phyloP scores from a whole-genome alignment of 495 filamentous ascomycete species.

The Xylaria sp. region DNA sequence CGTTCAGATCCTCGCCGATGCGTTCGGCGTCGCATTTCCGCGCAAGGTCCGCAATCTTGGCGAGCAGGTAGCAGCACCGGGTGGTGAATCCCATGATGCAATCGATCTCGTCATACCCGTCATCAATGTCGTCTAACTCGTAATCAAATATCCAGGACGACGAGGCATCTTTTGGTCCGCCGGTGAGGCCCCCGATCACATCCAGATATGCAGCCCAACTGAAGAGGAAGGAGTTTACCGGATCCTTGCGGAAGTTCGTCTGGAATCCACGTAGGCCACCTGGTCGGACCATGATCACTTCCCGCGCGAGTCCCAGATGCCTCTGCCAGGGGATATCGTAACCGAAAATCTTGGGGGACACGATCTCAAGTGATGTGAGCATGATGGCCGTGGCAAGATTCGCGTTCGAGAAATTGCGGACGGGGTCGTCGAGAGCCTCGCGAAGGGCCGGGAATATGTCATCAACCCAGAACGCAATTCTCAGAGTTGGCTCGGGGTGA shows the following conservation, averaged over 20 bases:
- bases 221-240: constrained; percentile 77
- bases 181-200: constrained; percentile 77
- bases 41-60: constrained; percentile 75
- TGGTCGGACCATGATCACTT: constrained; percentile 71
- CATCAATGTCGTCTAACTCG: constrained; percentile 56
- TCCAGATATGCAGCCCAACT: constrained; percentile 90
- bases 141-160: constrained; percentile 53
- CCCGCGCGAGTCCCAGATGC: constrained; percentile 77
- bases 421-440: constrained; percentile 68
- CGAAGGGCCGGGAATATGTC: constrained; percentile 79
- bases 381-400: constrained; percentile 87
- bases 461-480: constrained; percentile 80
- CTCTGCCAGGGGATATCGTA: constrained; percentile 76
- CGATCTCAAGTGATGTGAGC: constrained; percentile 84
- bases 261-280: constrained; percentile 64
- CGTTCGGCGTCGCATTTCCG: constrained; percentile 71
- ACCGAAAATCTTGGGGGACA: constrained; percentile 80
- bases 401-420: constrained; percentile 67
- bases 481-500: constrained; percentile 75
- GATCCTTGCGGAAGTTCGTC: constrained; percentile 61
- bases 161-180: constrained; percentile 49
- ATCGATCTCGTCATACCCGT: constrained; percentile 71
- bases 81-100: constrained; percentile 83
- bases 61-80: constrained; percentile 72
- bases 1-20: constrained; percentile 49